These are phyloP conservation scores for Dryas drummondii DNA, from an alignment of 306 rosid genomes.

Conservation along the genomic window DNA sequence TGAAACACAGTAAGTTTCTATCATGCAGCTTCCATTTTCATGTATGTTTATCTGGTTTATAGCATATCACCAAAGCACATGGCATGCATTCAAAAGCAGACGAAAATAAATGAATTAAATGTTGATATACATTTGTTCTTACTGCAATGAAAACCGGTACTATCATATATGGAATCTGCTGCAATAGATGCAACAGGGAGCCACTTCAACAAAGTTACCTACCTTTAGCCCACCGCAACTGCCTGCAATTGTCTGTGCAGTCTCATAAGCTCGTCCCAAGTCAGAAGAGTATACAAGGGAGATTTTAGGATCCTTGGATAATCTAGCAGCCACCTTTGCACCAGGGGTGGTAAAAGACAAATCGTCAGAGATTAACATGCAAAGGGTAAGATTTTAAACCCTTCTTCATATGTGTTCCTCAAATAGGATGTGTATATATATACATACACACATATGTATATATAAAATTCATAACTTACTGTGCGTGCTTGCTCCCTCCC, in stretches of 20 bases:
- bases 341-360: conserved; percentile 16
- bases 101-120: conserved; percentile 20
- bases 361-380: neutral
- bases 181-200: neutral
- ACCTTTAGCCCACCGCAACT: conserved; percentile 76
- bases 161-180: neutral
- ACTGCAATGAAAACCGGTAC: neutral
- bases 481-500: conserved; percentile 86
- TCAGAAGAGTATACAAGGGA: conserved; percentile 80
- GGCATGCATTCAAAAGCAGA: conserved; percentile 11
- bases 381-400: conserved; percentile 2
- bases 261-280: conserved; percentile 82
- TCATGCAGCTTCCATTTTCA: conserved; percentile 19
- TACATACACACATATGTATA: neutral
- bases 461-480: conserved; percentile 46
- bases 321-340: conserved; percentile 70
- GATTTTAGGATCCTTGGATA: conserved; percentile 67
- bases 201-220: conserved; percentile 7
- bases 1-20: conserved; percentile 4
- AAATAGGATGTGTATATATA: conserved; percentile 6
- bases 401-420: conserved; percentile 1
- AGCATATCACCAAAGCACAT: conserved; percentile 8
- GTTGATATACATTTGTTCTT: neutral
- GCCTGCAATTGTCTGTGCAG: conserved; percentile 80
- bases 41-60: neutral